A percentile compares a stretch with the other conserved stretches of the same genome.
These are phyloP conservation scores for Takakia lepidozioides DNA, from an alignment of 225 moss, liverwort and hornwort species.

Conservation along the genomic window DNA sequence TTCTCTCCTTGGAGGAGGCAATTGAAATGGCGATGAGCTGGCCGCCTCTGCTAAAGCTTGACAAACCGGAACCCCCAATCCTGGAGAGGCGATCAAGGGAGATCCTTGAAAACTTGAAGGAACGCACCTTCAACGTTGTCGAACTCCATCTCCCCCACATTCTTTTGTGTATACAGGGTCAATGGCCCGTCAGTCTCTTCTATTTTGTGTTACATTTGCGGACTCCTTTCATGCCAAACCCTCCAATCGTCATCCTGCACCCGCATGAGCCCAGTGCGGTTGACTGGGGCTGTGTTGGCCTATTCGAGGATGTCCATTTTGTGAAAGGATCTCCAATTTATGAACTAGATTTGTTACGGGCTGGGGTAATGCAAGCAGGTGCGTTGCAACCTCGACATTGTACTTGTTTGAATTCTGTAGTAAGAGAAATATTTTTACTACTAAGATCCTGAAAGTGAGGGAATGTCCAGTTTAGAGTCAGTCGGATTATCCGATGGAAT, in stretches of 20 bases:
- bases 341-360: constrained; percentile 81
- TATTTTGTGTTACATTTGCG: constrained; percentile 70
- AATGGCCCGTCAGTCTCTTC: constrained; percentile 73
- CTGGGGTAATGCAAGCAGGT: constrained; percentile 85
- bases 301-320: constrained; percentile 76
- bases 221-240: constrained; percentile 37
- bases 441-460: too few relatives aligned
- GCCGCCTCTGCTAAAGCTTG: constrained; percentile 58
- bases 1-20: constrained; percentile 62
- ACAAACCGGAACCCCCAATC: constrained; percentile 79
- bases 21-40: constrained; percentile 83
- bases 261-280: constrained; percentile 43
- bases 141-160: constrained; percentile 55
- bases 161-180: constrained; percentile 74
- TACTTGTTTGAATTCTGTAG: too few relatives aligned
- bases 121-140: constrained; percentile 54
- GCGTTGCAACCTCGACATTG: neutral
- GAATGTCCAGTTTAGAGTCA: too few relatives aligned
- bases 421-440: too few relatives aligned
- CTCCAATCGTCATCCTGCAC: constrained; percentile 75
- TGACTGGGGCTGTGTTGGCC: constrained; percentile 78
- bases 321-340: constrained; percentile 80
- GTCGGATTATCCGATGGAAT: too few relatives aligned
- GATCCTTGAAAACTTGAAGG: constrained; percentile 41
- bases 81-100: constrained; percentile 58